Conservation (phyloP, 768 basidiomycete species). For the Hypsizygus marmoreus region DNA sequence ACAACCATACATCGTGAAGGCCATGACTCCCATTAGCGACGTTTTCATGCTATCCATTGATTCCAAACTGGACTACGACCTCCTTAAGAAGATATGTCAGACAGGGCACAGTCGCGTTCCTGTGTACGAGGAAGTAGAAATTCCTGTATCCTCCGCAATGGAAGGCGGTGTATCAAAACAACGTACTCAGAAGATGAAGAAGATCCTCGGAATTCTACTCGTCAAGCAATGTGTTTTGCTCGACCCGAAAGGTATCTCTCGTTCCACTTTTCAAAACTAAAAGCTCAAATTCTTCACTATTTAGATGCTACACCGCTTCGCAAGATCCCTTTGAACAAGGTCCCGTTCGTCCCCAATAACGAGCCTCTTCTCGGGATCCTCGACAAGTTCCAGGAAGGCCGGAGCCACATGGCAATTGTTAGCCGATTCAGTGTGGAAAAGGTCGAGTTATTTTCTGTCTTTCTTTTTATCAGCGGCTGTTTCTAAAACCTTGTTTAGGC, state of each 20-base stretch:
- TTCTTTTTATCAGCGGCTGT: too few species aligned
- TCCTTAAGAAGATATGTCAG: conserved; percentile 71
- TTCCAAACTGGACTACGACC: conserved; percentile 78
- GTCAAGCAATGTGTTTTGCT: conserved; percentile 90
- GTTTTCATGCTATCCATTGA: conserved; percentile 91
- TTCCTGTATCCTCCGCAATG: conserved; percentile 43
- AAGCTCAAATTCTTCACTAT: neutral
- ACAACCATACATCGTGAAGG: conserved; percentile 37
- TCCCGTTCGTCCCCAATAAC: conserved; percentile 84
- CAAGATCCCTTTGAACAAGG: conserved; percentile 82
- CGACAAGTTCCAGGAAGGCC: conserved; percentile 87
- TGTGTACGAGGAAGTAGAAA: conserved; percentile 76
- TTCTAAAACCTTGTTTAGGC: too few species aligned
- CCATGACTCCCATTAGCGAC: conserved; percentile 78
- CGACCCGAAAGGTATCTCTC: conserved; percentile 77
- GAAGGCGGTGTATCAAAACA: conserved; percentile 15
- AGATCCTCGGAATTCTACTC: conserved; percentile 82
- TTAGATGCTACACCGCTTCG: conserved; percentile 81
- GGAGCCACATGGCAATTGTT: conserved; percentile 92
- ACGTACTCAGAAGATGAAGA: conserved; percentile 63
- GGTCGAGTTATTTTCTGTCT: too few species aligned
- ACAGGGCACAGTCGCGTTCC: conserved; percentile 87
- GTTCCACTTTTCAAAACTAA: too few species aligned
- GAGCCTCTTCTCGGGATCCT: conserved; percentile 83
- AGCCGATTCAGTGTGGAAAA: conserved; percentile 73